Conservation (phyloP, 345 rosid genomes). For the Excoecaria cochinchinensis region DNA sequence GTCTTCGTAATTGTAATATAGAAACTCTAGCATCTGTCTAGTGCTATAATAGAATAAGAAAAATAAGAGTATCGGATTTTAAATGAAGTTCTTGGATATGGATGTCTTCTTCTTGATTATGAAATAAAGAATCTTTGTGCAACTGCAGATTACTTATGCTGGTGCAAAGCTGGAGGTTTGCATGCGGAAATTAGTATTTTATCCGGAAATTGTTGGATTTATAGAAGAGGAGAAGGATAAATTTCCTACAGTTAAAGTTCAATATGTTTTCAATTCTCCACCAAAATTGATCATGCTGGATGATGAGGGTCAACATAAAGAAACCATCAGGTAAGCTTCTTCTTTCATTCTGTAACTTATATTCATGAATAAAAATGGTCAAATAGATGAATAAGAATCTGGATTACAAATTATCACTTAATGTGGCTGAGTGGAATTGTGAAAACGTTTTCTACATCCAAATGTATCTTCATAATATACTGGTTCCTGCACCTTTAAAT, state of each 20-base stretch:
- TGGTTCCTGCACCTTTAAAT: no score
- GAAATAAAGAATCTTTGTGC: slow-evolving; percentile 14
- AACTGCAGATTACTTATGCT: slow-evolving; percentile 65
- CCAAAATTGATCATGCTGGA: slow-evolving; percentile 91
- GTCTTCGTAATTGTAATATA: no score
- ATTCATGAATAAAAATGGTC: not conserved
- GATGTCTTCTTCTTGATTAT: not conserved
- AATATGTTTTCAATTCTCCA: slow-evolving; percentile 85
- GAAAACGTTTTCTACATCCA: no score
- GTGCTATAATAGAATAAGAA: no score
- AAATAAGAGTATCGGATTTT: not conserved
- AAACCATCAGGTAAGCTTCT: slow-evolving; percentile 22
- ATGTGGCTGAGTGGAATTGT: not conserved
- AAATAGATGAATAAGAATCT: no score
- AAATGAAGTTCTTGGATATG: not conserved
- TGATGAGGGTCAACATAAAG: slow-evolving; percentile 59
- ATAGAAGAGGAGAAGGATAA: slow-evolving; percentile 89
- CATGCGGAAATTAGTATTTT: slow-evolving; percentile 90
- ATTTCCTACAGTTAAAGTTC: slow-evolving; percentile 67
- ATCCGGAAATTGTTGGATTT: slow-evolving; percentile 85
- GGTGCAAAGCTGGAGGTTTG: slow-evolving; percentile 87
- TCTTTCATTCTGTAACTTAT: not conserved
- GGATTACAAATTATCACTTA: not conserved
- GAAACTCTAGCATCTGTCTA: no score
- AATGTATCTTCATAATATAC: no score